Evolutionary conservation across 768 basidiomycete genomes (phyloP), one percentile per base, ranked within the genome.

Genomic region (Agrocybe praecox): DNA sequence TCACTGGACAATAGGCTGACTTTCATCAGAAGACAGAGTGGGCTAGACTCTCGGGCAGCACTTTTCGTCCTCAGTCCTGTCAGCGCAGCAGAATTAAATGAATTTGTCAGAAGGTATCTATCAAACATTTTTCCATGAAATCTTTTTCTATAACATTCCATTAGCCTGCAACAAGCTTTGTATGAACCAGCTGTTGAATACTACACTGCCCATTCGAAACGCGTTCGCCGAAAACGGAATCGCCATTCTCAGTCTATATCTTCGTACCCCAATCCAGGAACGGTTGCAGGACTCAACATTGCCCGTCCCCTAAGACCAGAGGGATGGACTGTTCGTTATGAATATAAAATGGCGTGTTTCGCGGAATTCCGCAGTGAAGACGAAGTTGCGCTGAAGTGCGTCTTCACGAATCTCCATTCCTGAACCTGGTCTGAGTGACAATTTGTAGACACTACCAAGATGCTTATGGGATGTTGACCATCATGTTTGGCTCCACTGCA

Each of bases 341-440:
- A 98, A 68, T 98, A 94, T 79, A 99, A 98, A 74, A 91, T 96
- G 83, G 97, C 90, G 0, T 89, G 90, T 63, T 98, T 98, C 70
- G 94, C 96, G 0, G 96, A 99, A 72, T 94, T 98, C 67, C 76
- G 96, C 56, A 87, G 92, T 12, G 96, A 98, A 70, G 85, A 92
- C 57, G 95, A 98, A 65, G 88, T 94, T 9, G 94, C 96, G 0
- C 76, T 96, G 57, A 95, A 94, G 94, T 96, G 61, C 23, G 15
- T 12, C 10, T 36, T 32, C 11, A 22, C 1, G n/a, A 17, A 44
- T 22, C 40, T 29, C 49, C 40, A 7, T n/a, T 6, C 18, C 42
- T 42, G 34, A 23, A 46, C 55, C 44, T 57, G 24, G 56, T 26
- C 15, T 56, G 55, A 22, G 61, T 46, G 57, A 29, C 57, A 55